Base-by-base conservation (phyloP, 352 stramenopile species). In the Pythium biforme region DNA sequence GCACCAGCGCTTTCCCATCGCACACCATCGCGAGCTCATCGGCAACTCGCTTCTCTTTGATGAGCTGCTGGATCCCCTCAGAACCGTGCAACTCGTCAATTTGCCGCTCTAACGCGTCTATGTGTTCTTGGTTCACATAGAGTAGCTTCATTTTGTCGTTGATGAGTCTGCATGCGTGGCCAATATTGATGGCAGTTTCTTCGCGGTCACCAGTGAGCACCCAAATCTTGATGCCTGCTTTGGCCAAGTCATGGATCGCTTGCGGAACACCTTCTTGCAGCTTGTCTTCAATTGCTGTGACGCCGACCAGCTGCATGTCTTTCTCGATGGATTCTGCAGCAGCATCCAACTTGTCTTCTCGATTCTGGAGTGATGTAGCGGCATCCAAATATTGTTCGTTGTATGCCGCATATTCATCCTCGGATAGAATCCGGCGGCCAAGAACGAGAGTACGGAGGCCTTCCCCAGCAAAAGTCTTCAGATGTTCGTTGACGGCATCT, bases 161-260 rank as follows among this genome's bases (percentile, higher is more conserved):
- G 27, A 90, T 75, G 0, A 90, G 72, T 17, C 74, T 75, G 47
- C 81, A 90, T 0, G 94, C 94, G 47, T 98, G 95, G 17, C 90
- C 96, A 57, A 99, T 99, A 74, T 99, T 98, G 58, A 99, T 94
- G 1, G 97, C 97, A 2, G 97, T 99, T 67, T 99, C 97, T 55
- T 97, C 81, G 46, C 98, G 98, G 69, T 99, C 97, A 29, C 97
- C 97, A 7, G 97, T 99, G 14, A 99, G 81, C 25, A 99, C 92
- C 96, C 96, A 99, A 27, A 99, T 83, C 73, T 99, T 98, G 65
- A 99, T 98, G 11, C 96, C 95, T 19, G 97, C 97, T 25, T 96
- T 89, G 23, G 75, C 81, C 0, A 99, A 76, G 9, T 93, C 92
- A 15, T 83, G 78, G 63, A 99, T 98, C 11, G 95, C 92, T 63